Conservation (phyloP, 768 basidiomycete genomes). For the Lactarius hatsudake region DNA sequence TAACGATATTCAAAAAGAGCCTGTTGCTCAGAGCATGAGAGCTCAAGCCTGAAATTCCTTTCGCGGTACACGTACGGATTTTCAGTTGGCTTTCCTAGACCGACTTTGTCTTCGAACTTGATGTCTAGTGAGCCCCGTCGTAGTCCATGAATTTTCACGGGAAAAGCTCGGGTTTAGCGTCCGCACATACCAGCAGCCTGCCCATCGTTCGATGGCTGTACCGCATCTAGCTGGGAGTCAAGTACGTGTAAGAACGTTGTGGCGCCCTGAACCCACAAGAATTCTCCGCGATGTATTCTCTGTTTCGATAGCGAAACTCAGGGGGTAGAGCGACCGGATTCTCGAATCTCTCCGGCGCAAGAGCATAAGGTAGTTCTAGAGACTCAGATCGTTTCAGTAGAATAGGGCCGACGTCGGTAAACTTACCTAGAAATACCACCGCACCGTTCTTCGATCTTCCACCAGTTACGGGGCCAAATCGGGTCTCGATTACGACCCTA, state of each 20-base stretch:
- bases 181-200: slow-evolving; percentile 48
- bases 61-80: slow-evolving; percentile 49
- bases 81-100: slow-evolving; percentile 65
- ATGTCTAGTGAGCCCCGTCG: slow-evolving; percentile 36
- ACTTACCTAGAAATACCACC: slow-evolving; percentile 61
- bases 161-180: background rate
- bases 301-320: slow-evolving; percentile 53
- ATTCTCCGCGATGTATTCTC: slow-evolving; percentile 60
- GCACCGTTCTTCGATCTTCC: slow-evolving; percentile 60
- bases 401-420: background rate
- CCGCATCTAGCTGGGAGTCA: slow-evolving; percentile 43
- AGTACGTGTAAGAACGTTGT: background rate
- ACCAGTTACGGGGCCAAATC: slow-evolving; percentile 54
- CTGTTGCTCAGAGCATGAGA: slow-evolving; percentile 34
- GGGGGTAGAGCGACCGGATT: slow-evolving; percentile 58
- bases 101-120: slow-evolving; percentile 57
- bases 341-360: slow-evolving; percentile 61
- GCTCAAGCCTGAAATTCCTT: background rate
- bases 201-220: slow-evolving; percentile 63
- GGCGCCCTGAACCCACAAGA: slow-evolving; percentile 38
- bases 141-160: background rate
- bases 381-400: background rate
- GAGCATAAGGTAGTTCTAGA: slow-evolving; percentile 70
- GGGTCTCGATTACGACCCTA: slow-evolving; percentile 51
- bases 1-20: slow-evolving; percentile 62